phyloP scores from a whole-genome alignment of 371 early-diverging fungal species.

The Saksenaea vasiformis region DNA sequence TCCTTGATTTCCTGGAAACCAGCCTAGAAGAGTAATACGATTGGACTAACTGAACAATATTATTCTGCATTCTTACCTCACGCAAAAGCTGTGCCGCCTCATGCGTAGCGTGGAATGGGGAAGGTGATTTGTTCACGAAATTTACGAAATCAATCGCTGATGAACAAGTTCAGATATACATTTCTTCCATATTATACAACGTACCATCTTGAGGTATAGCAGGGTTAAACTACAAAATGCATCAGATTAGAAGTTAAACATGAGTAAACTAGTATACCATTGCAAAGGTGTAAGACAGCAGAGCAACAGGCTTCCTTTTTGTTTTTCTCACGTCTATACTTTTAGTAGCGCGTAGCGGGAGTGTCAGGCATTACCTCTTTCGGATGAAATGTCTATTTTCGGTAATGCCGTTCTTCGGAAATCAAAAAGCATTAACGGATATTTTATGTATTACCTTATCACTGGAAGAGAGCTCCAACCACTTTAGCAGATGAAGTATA shows the following conservation, averaged over 20 bases:
- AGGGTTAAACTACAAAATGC: slow-evolving; percentile 9
- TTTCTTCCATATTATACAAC: background rate
- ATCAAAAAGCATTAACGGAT: too few species aligned
- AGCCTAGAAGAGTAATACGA: slow-evolving; percentile 22
- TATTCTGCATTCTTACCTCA: slow-evolving; percentile 18
- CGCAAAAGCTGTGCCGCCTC: slow-evolving; percentile 66
- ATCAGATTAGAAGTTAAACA: background rate
- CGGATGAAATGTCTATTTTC: background rate
- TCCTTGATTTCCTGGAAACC: slow-evolving; percentile 90
- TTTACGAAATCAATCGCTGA: slow-evolving; percentile 66
- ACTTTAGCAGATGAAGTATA: too few species aligned
- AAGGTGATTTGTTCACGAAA: slow-evolving; percentile 90
- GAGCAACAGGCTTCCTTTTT: background rate
- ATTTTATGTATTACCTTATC: too few species aligned
- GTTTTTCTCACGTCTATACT: background rate
- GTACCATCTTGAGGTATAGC: slow-evolving; percentile 17
- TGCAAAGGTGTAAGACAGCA: background rate
- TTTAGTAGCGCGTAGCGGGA: background rate
- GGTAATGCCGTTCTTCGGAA: background rate
- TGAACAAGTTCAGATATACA: background rate
- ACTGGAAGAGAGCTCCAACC: too few species aligned
- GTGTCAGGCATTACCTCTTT: background rate
- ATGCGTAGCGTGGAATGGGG: slow-evolving; percentile 95
- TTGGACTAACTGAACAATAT: background rate
- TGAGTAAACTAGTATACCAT: background rate